Base-by-base conservation (phyloP, 495 filamentous ascomycete species). In the Amniculicola lignicola region DNA sequence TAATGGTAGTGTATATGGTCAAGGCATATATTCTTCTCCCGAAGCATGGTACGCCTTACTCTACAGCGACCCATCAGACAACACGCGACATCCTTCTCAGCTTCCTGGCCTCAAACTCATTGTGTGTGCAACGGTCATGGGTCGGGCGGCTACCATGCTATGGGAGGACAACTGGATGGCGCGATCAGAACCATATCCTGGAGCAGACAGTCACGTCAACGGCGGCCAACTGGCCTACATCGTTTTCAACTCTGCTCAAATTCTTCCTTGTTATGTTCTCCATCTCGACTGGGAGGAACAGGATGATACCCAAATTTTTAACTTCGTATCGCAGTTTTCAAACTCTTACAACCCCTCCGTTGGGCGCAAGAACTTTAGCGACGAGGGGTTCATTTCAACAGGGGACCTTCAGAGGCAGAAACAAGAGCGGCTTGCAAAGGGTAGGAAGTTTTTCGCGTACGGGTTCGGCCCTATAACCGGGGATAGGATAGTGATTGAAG, bases 211-310 rank as follows among this genome's bases (percentile, higher is more conserved):
- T 1, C 71, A 76, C 45, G 57, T 74, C 28, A 57, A 65, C 10
- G 49, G 61, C 10, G 57, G 65, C 16, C 35, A 58, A 27, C 43
- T 64, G n/a, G 73, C 74, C 41, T 74, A 71, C 31, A 54, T 77
- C 15, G 70, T 75, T 37, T 75, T 77, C 54, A 68, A 75, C 23
- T 42, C 54, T 6, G 66, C 71, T 12, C 65, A 69, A 48, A 71
- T 75, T 16, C 47, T 74, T 11, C 71, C 72, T 2, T 72, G 70
- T 43, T 75, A 75, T 43, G 70, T 75, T 33, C 56, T 77, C 14
- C 71, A 75, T 39, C 64, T 70, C 18, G 70, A 71, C 44, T 65
- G 66, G 54, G 62, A 54, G 7, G 45, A 37, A 5, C 56, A 71
- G 14, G 66, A 69, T 33, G 19, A 41, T 7, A 24, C 59, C 15